Percentiles rank a stretch among this genome's conserved stretches.
These are phyloP conservation scores for Datura wrightii DNA, from an alignment of 257 asterid species.

Conservation along the genomic window DNA sequence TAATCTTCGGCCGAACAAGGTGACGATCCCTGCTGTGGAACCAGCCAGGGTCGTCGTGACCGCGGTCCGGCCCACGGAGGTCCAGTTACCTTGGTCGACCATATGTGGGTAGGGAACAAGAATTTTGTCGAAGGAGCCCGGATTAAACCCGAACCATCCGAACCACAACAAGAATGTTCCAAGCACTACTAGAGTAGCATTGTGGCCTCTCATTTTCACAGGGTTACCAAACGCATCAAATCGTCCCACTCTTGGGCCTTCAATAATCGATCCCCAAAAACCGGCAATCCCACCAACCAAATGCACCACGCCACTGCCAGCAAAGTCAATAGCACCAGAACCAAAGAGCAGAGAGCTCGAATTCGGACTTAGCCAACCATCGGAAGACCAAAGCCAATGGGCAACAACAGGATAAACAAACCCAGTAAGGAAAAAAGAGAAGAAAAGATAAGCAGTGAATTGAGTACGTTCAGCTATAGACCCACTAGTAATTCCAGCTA, in stretches of 20 bases:
- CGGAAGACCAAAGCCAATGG: slow-evolving; percentile 86
- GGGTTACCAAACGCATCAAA: slow-evolving; percentile 77
- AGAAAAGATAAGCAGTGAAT: slow-evolving; percentile 74
- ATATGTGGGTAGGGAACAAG: slow-evolving; percentile 48
- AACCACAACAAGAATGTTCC: slow-evolving; percentile 84
- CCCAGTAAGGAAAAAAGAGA: slow-evolving; percentile 78
- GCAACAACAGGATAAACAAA: slow-evolving; percentile 88
- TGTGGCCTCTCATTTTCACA: slow-evolving; percentile 71
- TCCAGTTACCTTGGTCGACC: slow-evolving; percentile 83
- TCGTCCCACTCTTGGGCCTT: slow-evolving; percentile 88
- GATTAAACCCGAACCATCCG: slow-evolving; percentile 94
- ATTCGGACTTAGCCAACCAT: slow-evolving; percentile 84
- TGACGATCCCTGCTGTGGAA: slow-evolving; percentile 87
- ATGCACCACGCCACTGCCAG: slow-evolving; percentile 92
- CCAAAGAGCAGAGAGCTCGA: slow-evolving; percentile 59
- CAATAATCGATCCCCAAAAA: slow-evolving; percentile 69
- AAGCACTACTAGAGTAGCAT: slow-evolving; percentile 72
- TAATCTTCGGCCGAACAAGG: slow-evolving; percentile 68
- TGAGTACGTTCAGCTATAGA: slow-evolving; percentile 90
- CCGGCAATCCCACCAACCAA: slow-evolving; percentile 96
- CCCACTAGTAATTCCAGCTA: slow-evolving; percentile 91
- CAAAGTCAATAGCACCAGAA: slow-evolving; percentile 86
- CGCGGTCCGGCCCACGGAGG: slow-evolving; percentile 91
- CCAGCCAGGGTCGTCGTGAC: slow-evolving; percentile 91
- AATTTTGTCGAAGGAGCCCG: slow-evolving; percentile 76